phyloP scores from a whole-genome alignment of 208 protist genomes.

The Trichomonas vaginalis region DNA sequence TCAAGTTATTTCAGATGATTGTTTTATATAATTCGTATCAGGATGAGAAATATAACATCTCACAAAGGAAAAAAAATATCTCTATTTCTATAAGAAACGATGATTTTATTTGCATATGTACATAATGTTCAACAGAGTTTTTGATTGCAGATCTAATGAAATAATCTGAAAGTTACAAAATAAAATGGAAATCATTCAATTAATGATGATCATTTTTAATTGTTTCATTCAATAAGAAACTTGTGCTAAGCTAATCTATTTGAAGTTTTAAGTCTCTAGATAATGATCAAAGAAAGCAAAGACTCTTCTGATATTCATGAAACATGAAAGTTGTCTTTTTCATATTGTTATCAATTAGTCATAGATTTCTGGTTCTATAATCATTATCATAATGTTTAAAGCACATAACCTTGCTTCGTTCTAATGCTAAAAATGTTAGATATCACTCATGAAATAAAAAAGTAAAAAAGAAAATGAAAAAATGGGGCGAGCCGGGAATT shows the following conservation, averaged over 20 bases:
- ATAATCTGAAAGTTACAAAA: neutral
- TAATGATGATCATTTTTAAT: neutral
- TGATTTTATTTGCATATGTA: neutral
- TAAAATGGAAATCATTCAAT: neutral
- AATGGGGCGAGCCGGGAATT: no score
- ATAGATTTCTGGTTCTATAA: neutral
- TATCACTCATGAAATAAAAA: no score
- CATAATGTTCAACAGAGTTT: neutral
- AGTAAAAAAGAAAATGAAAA: no score
- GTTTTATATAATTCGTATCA: no score
- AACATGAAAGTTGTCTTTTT: neutral
- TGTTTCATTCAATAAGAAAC: neutral
- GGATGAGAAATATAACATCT: no score
- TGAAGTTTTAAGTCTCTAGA: neutral
- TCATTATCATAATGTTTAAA: neutral
- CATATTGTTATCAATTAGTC: neutral
- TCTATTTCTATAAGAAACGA: neutral
- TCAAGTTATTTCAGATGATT: no score
- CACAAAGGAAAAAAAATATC: neutral
- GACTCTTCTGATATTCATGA: neutral
- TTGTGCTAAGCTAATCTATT: neutral
- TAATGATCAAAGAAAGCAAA: neutral
- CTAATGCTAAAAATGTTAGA: no score
- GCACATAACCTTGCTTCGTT: no score
- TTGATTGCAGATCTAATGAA: neutral